Evolutionary conservation across 768 basidiomycete genomes (phyloP).

Genomic region (Polyporus arcularius): DNA sequence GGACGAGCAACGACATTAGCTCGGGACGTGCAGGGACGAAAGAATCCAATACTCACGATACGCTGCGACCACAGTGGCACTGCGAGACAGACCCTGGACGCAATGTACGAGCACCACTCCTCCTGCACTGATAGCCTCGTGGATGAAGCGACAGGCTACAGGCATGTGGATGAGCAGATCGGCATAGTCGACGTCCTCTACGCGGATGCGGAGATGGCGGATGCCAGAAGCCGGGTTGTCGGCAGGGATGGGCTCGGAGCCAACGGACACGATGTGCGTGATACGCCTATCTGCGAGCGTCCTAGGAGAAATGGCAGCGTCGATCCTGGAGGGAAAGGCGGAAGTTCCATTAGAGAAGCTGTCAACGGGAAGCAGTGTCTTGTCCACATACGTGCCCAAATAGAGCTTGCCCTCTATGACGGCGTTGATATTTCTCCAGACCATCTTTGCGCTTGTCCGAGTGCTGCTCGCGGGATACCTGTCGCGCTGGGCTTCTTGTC

Average conservation of each 20-base stretch:
- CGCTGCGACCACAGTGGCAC: constrained; percentile 71
- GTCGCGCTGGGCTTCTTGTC: neutral
- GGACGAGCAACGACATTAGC: constrained; percentile 1
- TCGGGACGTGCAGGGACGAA: too few species aligned
- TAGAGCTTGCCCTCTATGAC: constrained; percentile 25
- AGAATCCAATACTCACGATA: constrained; percentile 53
- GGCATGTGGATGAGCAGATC: constrained; percentile 69
- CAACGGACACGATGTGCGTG: constrained; percentile 80
- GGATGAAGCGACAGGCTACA: constrained; percentile 60
- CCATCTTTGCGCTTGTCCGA: constrained; percentile 15
- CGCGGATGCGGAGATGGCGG: constrained; percentile 66
- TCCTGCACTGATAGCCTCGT: constrained; percentile 49
- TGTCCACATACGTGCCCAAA: constrained; percentile 22
- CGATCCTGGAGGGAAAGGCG: constrained; percentile 45
- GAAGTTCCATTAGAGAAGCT: constrained; percentile 10
- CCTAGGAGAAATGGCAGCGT: constrained; percentile 70
- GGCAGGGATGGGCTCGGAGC: constrained; percentile 68
- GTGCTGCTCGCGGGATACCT: neutral
- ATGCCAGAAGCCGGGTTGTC: constrained; percentile 71
- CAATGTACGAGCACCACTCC: constrained; percentile 73
- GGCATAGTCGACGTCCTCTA: constrained; percentile 51
- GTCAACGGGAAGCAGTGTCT: constrained; percentile 12
- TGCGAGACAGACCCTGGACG: constrained; percentile 72
- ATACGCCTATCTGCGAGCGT: constrained; percentile 73
- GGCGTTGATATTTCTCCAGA: constrained; percentile 26